These are phyloP conservation scores for Colletotrichum karsti DNA, from an alignment of 2,329 filamentous ascomycete genomes.

Conservation along the genomic window DNA sequence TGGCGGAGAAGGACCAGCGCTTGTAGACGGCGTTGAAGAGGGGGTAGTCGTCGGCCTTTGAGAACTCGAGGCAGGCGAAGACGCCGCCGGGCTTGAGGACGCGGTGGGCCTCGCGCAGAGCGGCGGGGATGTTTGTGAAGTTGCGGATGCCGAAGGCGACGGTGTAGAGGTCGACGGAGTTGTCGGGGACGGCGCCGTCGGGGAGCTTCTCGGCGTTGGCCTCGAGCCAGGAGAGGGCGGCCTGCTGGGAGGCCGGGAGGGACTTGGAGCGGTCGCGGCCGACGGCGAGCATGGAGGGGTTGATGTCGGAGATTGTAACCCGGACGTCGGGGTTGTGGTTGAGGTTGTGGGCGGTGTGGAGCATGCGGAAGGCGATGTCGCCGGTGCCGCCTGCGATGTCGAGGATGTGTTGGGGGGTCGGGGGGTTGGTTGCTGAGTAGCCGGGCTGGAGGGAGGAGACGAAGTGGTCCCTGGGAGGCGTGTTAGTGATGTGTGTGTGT, in stretches of 20 bases:
- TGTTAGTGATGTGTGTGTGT: constrained; percentile 11
- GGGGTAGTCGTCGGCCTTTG: constrained; percentile 78
- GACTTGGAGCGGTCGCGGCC: constrained; percentile 79
- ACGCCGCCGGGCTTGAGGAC: constrained; percentile 94
- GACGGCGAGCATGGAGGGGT: constrained; percentile 91
- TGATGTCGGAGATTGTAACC: constrained; percentile 96
- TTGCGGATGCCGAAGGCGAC: constrained; percentile 98
- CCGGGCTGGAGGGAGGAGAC: constrained; percentile 91
- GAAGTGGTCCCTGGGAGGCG: constrained; percentile 78
- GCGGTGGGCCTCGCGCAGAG: constrained; percentile 83
- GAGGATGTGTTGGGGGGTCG: constrained; percentile 76
- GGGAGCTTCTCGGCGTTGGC: constrained; percentile 87
- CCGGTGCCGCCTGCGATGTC: constrained; percentile 97
- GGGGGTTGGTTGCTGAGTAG: constrained; percentile 53
- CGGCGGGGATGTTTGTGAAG: constrained; percentile 90
- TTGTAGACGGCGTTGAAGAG: constrained; percentile 90
- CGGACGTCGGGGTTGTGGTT: constrained; percentile 76
- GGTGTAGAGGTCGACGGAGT: constrained; percentile 92
- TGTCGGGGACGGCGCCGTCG: constrained; percentile 64
- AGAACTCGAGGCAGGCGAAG: constrained; percentile 97
- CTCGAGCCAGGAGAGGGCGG: constrained; percentile 78
- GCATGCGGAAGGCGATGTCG: constrained; percentile 96
- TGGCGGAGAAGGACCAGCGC: constrained; percentile 93
- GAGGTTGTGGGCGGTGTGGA: constrained; percentile 84
- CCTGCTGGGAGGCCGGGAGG: constrained; percentile 63